Evolutionary conservation across 106 monocot species (phyloP), one percentile per base, ranked within the genome.

Genomic region (Amphibolis antarctica): DNA sequence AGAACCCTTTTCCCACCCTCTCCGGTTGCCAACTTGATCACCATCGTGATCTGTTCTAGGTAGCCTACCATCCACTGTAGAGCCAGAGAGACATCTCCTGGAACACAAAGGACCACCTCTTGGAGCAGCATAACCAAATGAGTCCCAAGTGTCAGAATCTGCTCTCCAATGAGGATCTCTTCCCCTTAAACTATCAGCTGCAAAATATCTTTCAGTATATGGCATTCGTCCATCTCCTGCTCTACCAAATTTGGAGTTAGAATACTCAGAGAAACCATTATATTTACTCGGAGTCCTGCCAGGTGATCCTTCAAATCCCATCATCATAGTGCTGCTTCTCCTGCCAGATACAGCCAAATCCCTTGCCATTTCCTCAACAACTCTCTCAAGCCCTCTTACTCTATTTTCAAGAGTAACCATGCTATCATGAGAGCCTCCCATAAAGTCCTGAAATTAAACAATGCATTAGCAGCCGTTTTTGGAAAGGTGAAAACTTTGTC

Each of bases 361-460:
- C 5, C 82, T 79, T 27, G 86, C 86, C 84, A 96, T 96, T 59
- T 96, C 89, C 60, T 96, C 96, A 29, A 96, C 96, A 53, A 89
- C 63, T 72, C 96, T 79, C 69, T 96, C 96, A 53, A 96, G 85
- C 30, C 96, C 96, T 45, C 82, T 72, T 0, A 96, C 96, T 68
- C 96, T 72, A 60, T 86, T 84, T 63, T 96, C 96, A 20, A 96
- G 69, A 62, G 89, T 90, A 44, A 90, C 57, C 80, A 96, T 90
- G 71, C 82, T 90, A 28, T 90, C 86, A 72, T 86, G 96, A 29
- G 96, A 89, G 20, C 96, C 96, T 26, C 86, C 89, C 89, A 90
- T 96, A 62, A 96, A 96, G 44, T 90, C 84, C 96, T 89, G 73
- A 69, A 62, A 76, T 68, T 72, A 63, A 9, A 44, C 36, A 60